Base-by-base conservation (phyloP, 805 yeast species). In the Aciculoconidium aculeatum region DNA sequence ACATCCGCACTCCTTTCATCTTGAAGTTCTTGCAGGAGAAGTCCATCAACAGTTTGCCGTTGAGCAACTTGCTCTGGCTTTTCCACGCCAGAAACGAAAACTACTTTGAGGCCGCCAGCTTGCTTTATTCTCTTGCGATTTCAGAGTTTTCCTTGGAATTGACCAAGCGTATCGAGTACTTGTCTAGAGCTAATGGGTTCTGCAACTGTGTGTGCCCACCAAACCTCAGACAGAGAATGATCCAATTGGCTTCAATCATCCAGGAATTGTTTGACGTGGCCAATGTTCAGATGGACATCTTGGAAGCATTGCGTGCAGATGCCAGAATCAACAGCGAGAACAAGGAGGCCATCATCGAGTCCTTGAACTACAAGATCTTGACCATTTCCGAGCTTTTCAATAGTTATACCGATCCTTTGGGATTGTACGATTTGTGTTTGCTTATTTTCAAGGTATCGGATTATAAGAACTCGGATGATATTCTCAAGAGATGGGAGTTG, bases 141-240 rank as follows among this genome's bases (percentile, higher is more conserved):
- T 80, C 94, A 11, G 79, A 76, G 30, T 85, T 86, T 52, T 70
- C 71, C 7, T 64, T 90, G 28, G 60, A 70, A 20, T 67, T 90
- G 34, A 68, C 72, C 21, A 79, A 80, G 45, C 72, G 98, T 51
- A 80, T 90, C 24, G 96, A 88, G 55, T 86, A 72, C 50, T 64
- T 92, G 31, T 84, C 96, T 1, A 72, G 96, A 42, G 96, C 96
- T 1, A 82, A 81, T 53, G 95, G 95, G 3, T 87, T 85, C 61
- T 82, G 95, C 53, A 84, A 85, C 49, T 81, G 95, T 53, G 77
- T 72, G 25, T 76, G 87, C 38, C 81, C 90, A 15, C 84, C 90
- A 17, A 72, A 69, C 35, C 68, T 79, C 47, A 71, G 90, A 42
- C 94, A 83, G 45, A 76, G 77, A 37, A 79, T 86, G 71, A 74